Base-by-base conservation (phyloP, 148 eudicot species). In the Fagopyrum esculentum region DNA sequence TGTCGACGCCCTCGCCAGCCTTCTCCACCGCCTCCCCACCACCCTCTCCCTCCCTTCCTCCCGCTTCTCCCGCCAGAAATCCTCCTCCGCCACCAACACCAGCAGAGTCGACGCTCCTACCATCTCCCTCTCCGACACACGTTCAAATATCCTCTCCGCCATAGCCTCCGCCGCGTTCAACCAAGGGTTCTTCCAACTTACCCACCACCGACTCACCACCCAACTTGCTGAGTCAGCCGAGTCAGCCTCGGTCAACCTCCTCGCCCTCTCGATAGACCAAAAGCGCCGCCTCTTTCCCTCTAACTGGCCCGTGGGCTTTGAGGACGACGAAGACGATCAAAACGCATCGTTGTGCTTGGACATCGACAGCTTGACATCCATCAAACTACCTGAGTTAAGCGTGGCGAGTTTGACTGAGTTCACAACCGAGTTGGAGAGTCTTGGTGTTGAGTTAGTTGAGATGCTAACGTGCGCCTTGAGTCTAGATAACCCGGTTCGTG, bases 21-120 rank as follows among this genome's bases (percentile, higher is more conserved):
- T 92, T 2, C 90, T 90, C 83, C 89, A 85, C 78, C 96, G 93
- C 69, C 95, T 90, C 77, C 93, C 95, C 13, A 88, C 91, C 5
- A 77, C 77, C n/a, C 91, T 90, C 78, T 84, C 92, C 59, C 87
- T 87, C 81, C 85, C 92, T 57, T 51, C 82, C 69, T 87, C 89
- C 78, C 81, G 81, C 77, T 82, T 83, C 51, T 22, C 84, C 22
- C 80, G 45, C 72, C 89, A 87, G 74, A 80, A 80, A 75, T 81
- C 84, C 30, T 19, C 87, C 22, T 73, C 80, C 69, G 6, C 82
- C 73, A 26, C 87, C 80, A 45, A 64, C 77, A 72, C 80, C 75
- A 44, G 78, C 4, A 17, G 3, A 30, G 11, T 82, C 47, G 74
- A 64, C 71, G 45, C 78, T 0, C 75, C 89, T 16, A 40, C 73